phyloP scores from a whole-genome alignment of 2,329 filamentous ascomycete species.

The Lasiodiplodia theobromae region DNA sequence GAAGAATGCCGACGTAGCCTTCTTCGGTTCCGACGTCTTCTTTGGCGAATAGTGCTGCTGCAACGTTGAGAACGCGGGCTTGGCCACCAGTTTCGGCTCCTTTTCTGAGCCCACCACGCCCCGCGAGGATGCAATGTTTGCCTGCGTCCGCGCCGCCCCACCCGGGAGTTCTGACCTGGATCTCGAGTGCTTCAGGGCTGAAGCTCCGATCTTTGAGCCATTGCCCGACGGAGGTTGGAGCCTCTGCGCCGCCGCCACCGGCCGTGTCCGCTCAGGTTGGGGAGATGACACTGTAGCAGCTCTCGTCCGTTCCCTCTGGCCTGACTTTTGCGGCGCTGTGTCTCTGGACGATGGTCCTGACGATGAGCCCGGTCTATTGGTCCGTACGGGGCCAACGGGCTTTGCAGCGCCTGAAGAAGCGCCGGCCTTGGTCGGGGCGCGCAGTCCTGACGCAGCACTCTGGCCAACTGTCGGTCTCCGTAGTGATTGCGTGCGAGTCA shows the following conservation, averaged over 20 bases:
- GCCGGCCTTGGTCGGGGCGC: slow-evolving; percentile 6
- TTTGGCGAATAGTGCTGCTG: slow-evolving; percentile 51
- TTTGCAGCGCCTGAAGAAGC: slow-evolving; percentile 3
- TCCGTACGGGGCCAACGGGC: not conserved
- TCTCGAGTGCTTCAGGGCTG: slow-evolving; percentile 15
- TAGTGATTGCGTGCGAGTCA: slow-evolving; percentile 25
- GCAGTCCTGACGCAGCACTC: slow-evolving; percentile 2
- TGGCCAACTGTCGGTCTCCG: slow-evolving; percentile 13
- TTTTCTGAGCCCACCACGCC: not conserved
- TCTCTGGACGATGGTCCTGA: not conserved
- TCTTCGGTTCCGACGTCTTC: slow-evolving; percentile 37
- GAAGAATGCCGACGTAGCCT: slow-evolving; percentile 44
- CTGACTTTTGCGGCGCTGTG: not conserved
- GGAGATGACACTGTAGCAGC: slow-evolving; percentile 15
- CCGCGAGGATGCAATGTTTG: not conserved
- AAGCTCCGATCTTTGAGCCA: slow-evolving; percentile 2
- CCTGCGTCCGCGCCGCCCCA: slow-evolving; percentile 12
- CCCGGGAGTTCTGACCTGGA: slow-evolving; percentile 23
- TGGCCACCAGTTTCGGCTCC: slow-evolving; percentile 30
- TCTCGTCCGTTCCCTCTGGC: slow-evolving; percentile 17
- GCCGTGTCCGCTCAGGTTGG: slow-evolving; percentile 14
- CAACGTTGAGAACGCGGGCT: slow-evolving; percentile 44
- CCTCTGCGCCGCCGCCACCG: not conserved
- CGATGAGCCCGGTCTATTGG: slow-evolving; percentile 15
- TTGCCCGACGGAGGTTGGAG: not conserved